Conservation (phyloP, 805 yeast genomes). For the Candida mattraensis region DNA sequence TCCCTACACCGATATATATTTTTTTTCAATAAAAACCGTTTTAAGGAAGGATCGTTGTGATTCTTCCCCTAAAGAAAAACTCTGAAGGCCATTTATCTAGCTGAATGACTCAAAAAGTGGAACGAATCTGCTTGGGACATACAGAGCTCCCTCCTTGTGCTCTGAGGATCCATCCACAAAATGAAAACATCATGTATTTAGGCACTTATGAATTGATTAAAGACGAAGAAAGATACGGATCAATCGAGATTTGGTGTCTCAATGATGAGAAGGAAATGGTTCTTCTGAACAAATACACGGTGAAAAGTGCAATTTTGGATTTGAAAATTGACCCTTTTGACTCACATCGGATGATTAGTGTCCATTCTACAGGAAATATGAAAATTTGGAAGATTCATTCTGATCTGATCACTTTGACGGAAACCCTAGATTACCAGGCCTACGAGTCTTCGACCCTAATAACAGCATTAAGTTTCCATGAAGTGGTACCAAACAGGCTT, state of each 20-base stretch:
- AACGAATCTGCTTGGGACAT: constrained; percentile 33
- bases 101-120: too few species aligned
- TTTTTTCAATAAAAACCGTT: too few species aligned
- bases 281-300: constrained; percentile 28
- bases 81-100: too few species aligned
- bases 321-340: constrained; percentile 64
- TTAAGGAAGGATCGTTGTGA: too few species aligned
- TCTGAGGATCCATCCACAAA: constrained; percentile 55
- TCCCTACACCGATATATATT: too few species aligned
- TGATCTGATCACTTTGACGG: constrained; percentile 20
- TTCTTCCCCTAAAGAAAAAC: too few species aligned
- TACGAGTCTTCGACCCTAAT: constrained; percentile 51
- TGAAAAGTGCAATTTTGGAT: constrained; percentile 73
- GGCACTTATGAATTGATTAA: constrained; percentile 82
- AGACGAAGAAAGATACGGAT: constrained; percentile 63
- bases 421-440: constrained; percentile 40
- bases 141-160: constrained; percentile 84
- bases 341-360: constrained; percentile 48
- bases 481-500: constrained; percentile 37
- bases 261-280: constrained; percentile 14
- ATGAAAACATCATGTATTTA: constrained; percentile 48
- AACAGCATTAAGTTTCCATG: constrained; percentile 64
- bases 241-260: constrained; percentile 43
- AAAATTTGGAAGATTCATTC: constrained; percentile 54
- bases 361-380: constrained; percentile 80